phyloP scores from a whole-genome alignment of 495 filamentous ascomycete species.

The Aspergillus nidulans region DNA sequence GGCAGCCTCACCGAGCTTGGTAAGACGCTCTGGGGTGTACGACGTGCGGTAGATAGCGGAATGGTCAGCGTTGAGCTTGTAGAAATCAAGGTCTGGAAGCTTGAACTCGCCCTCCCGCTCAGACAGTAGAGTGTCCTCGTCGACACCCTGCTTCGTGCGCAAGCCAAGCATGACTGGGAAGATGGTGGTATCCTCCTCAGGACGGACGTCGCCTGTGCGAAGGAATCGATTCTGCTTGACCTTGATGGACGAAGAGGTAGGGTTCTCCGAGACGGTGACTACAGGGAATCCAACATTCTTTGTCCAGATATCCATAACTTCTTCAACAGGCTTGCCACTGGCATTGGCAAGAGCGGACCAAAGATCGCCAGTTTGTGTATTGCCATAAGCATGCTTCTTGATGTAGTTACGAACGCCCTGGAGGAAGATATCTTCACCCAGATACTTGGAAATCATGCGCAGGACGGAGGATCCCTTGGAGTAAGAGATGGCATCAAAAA shows the following conservation, averaged over 20 bases:
- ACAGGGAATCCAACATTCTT: slow-evolving; percentile 67
- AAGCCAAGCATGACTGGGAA: slow-evolving; percentile 60
- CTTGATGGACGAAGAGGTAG: slow-evolving; percentile 39
- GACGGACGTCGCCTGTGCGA: slow-evolving; percentile 60
- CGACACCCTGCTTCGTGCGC: slow-evolving; percentile 54
- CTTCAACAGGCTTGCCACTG: slow-evolving; percentile 82
- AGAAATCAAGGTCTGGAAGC: slow-evolving; percentile 58
- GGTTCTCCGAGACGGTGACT: slow-evolving; percentile 55
- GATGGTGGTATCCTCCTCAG: slow-evolving; percentile 69
- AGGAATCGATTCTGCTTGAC: slow-evolving; percentile 67
- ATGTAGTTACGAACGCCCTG: slow-evolving; percentile 89
- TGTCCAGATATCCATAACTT: slow-evolving; percentile 67
- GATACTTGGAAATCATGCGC: slow-evolving; percentile 94
- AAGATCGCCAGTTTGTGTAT: slow-evolving; percentile 74
- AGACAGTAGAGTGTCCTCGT: slow-evolving; percentile 58
- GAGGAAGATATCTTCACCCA: slow-evolving; percentile 90
- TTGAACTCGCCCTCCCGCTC: slow-evolving; percentile 72
- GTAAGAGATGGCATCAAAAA: slow-evolving; percentile 98
- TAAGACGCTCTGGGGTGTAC: slow-evolving; percentile 55
- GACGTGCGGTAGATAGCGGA: slow-evolving; percentile 61
- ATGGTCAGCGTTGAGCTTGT: slow-evolving; percentile 66
- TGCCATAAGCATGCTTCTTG: slow-evolving; percentile 86
- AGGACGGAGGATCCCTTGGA: slow-evolving; percentile 94
- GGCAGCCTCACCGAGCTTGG: slow-evolving; percentile 69
- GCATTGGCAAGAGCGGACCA: slow-evolving; percentile 88